Percentiles rank a stretch among this genome's conserved stretches.
Conservation (phyloP, 2,329 filamentous ascomycete species). For the Metarhizium humberi region DNA sequence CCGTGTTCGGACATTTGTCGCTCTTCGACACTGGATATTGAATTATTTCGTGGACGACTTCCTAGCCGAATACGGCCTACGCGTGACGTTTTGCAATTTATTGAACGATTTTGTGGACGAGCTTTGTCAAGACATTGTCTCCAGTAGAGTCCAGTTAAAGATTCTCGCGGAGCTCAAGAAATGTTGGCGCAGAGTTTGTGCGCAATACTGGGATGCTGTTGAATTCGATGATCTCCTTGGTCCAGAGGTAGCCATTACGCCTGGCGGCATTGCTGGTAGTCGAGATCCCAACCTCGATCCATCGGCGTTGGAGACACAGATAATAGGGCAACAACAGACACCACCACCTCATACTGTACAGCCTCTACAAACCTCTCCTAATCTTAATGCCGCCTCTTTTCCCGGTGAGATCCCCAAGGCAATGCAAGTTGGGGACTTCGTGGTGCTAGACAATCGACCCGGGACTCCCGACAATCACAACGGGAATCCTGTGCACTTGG, state of each 20-base stretch:
- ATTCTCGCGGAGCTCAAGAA: slow-evolving; percentile 92
- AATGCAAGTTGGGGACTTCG: slow-evolving; percentile 36
- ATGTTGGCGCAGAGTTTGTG: slow-evolving; percentile 89
- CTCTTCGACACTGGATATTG: slow-evolving; percentile 90
- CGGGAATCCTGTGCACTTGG: slow-evolving; percentile 11
- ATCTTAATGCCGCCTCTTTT: slow-evolving; percentile 20
- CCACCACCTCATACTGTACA: slow-evolving; percentile 11
- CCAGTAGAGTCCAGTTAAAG: slow-evolving; percentile 56
- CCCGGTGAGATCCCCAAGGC: slow-evolving; percentile 36
- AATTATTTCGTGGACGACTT: slow-evolving; percentile 98
- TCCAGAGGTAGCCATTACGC: slow-evolving; percentile 58
- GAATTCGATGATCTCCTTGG: slow-evolving; percentile 54
- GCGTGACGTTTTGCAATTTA: slow-evolving; percentile 68
- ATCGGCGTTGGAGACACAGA: slow-evolving; percentile 39
- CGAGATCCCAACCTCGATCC: slow-evolving; percentile 47
- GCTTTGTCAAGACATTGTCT: slow-evolving; percentile 33
- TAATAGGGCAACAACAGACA: slow-evolving; percentile 22
- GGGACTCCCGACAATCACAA: slow-evolving; percentile 34
- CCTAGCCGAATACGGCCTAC: slow-evolving; percentile 63
- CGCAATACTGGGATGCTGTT: slow-evolving; percentile 75
- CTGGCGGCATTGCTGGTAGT: slow-evolving; percentile 63
- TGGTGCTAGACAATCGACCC: slow-evolving; percentile 34
- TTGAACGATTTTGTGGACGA: slow-evolving; percentile 61
- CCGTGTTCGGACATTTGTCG: slow-evolving; percentile 91
- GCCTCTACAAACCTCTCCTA: slow-evolving; percentile 12